Conservation (phyloP, 805 yeast genomes). For the Cyberlindnera suaveolens region DNA sequence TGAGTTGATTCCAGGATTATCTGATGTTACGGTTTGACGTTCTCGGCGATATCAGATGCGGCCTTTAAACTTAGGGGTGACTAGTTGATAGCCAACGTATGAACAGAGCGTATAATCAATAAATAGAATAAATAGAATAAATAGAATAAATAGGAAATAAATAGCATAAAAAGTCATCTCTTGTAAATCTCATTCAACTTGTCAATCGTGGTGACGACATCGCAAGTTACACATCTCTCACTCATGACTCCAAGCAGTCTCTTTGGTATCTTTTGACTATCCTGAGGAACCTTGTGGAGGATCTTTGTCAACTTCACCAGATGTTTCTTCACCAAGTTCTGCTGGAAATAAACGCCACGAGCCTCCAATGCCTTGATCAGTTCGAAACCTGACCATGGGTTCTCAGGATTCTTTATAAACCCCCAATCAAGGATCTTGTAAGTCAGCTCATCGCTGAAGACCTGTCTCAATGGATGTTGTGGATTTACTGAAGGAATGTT, state of each 20-base stretch:
- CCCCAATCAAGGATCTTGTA: conserved; percentile 16
- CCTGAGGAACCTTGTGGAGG: conserved; percentile 7
- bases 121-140: too few relatives aligned
- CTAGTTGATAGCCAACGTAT: too few relatives aligned
- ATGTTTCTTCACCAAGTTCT: conserved; percentile 10
- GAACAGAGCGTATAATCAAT: too few relatives aligned
- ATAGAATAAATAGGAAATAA: conserved; percentile 1
- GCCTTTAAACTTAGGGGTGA: too few relatives aligned
- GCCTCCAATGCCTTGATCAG: conserved; percentile 13
- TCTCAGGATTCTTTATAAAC: conserved; percentile 11
- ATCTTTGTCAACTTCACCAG: conserved; percentile 11
- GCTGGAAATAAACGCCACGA: conserved; percentile 14
- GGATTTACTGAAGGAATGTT: conserved; percentile 7
- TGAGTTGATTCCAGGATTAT: not conserved
- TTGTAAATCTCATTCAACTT: conserved; percentile 9
- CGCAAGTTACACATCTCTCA: conserved; percentile 3
- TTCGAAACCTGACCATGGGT: conserved; percentile 22
- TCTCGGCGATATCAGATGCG: too few relatives aligned
- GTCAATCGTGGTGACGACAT: conserved; percentile 10
- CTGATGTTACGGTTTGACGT: not conserved
- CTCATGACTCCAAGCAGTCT: conserved; percentile 2
- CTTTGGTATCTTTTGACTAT: conserved; percentile 2
- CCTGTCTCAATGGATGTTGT: conserved; percentile 15
- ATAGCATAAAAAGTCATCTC: conserved; percentile 2
- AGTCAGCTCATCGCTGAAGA: conserved; percentile 13